Conservation (phyloP, 345 rosid species). For the Erodium maritimum region DNA sequence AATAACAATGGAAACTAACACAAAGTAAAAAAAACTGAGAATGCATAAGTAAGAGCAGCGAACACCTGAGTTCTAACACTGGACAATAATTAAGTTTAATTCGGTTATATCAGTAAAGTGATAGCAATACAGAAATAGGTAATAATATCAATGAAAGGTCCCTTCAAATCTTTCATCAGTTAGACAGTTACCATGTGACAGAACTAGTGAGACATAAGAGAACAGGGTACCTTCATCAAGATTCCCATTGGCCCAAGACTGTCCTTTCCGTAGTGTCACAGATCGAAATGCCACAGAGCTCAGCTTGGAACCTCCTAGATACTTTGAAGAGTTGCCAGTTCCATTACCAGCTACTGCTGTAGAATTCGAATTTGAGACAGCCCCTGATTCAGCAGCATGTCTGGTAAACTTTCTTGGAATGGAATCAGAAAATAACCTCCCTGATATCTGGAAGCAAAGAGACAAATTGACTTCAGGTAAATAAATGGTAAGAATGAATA, state of each 20-base stretch:
- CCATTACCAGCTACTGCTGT: constrained; percentile 58
- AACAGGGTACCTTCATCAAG: constrained; percentile 65
- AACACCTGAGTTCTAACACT: no score
- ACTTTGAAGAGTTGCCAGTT: constrained; percentile 54
- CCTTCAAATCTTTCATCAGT: no score
- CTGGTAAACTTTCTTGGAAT: constrained; percentile 82
- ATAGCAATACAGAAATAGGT: no score
- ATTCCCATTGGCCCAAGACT: constrained; percentile 80
- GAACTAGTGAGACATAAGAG: constrained; percentile 5
- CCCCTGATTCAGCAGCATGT: constrained; percentile 63
- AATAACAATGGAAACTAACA: no score
- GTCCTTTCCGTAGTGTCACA: constrained; percentile 81
- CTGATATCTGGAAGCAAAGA: constrained; percentile 62
- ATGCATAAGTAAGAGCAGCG: no score
- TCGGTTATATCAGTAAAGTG: no score
- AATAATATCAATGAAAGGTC: no score
- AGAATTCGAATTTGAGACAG: constrained; percentile 37
- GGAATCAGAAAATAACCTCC: constrained; percentile 94
- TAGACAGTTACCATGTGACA: no score
- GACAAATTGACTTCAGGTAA: not conserved
- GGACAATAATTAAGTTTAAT: no score
- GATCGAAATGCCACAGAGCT: constrained; percentile 68
- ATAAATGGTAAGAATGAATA: no score
- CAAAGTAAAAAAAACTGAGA: no score
- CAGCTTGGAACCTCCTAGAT: constrained; percentile 74